Conservation (phyloP, 345 rosid genomes). For the Linum tenue region DNA sequence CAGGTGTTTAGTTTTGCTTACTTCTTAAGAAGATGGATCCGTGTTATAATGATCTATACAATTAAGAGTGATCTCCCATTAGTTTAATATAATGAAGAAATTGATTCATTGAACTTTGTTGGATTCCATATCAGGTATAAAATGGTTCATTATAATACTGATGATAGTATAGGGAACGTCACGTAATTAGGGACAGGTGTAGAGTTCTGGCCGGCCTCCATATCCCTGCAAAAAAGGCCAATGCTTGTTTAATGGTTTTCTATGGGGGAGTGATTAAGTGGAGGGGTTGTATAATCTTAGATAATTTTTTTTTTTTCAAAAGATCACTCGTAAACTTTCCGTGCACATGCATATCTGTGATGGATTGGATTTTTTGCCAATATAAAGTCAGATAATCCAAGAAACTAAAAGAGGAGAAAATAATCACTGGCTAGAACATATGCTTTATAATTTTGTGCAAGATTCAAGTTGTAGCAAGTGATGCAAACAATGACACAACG, state of each 20-base stretch:
- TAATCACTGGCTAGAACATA: too few species aligned
- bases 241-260: background rate
- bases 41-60: conserved; percentile 25
- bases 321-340: too few species aligned
- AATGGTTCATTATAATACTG: conserved; percentile 24
- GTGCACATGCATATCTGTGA: too few species aligned
- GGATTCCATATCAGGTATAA: conserved; percentile 50
- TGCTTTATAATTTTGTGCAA: too few species aligned
- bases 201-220: conserved; percentile 1
- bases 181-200: conserved; percentile 41
- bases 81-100: conserved; percentile 17
- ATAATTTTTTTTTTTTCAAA: too few species aligned
- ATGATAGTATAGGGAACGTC: conserved; percentile 35
- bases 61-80: background rate
- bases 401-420: too few species aligned
- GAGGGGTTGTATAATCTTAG: too few species aligned
- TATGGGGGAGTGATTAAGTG: background rate
- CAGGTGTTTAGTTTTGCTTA: conserved; percentile 36
- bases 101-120: conserved; percentile 11
- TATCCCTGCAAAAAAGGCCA: background rate
- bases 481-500: too few species aligned
- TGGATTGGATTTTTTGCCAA: too few species aligned
- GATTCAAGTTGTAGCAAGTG: too few species aligned
- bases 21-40: conserved; percentile 24
- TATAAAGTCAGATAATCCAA: too few species aligned